phyloP scores from a whole-genome alignment of 2,329 filamentous ascomycete genomes.

The Ploettnerulaceae sp. region DNA sequence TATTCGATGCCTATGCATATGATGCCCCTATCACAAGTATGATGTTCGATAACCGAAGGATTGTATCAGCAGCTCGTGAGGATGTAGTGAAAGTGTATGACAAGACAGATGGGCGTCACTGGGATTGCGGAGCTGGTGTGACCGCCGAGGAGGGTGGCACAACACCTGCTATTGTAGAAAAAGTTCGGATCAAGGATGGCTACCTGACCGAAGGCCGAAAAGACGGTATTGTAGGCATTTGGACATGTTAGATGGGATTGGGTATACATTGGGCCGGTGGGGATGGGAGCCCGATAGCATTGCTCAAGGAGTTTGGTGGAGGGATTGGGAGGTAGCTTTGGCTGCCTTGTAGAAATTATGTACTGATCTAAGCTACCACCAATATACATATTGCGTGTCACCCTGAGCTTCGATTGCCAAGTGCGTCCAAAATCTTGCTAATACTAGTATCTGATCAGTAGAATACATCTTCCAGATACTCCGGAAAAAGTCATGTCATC shows the following conservation, averaged over 20 bases:
- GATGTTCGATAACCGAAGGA: constrained; percentile 92
- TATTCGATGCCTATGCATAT: constrained; percentile 94
- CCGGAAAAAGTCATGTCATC: too few species aligned
- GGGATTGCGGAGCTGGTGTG: constrained; percentile 88
- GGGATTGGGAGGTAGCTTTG: constrained; percentile 1
- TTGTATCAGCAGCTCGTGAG: constrained; percentile 85
- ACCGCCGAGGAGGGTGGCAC: constrained; percentile 62
- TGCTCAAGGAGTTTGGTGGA: constrained; percentile 5
- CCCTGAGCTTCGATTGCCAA: neutral
- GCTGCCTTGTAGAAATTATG: constrained; percentile 20
- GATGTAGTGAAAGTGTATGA: constrained; percentile 97
- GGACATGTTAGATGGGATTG: constrained; percentile 59
- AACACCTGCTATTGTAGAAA: constrained; percentile 67
- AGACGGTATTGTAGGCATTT: constrained; percentile 85
- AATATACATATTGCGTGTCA: constrained; percentile 9
- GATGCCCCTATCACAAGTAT: constrained; percentile 88
- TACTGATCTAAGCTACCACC: constrained; percentile 18
- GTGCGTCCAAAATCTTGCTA: neutral
- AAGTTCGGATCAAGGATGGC: constrained; percentile 85
- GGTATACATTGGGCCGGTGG: neutral
- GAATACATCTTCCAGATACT: too few species aligned
- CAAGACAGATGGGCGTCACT: constrained; percentile 91
- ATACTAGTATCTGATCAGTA: too few species aligned
- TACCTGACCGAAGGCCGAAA: constrained; percentile 87
- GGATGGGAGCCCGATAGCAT: neutral